Conservation (phyloP, 2,329 filamentous ascomycete species). For the Fusarium sp. region DNA sequence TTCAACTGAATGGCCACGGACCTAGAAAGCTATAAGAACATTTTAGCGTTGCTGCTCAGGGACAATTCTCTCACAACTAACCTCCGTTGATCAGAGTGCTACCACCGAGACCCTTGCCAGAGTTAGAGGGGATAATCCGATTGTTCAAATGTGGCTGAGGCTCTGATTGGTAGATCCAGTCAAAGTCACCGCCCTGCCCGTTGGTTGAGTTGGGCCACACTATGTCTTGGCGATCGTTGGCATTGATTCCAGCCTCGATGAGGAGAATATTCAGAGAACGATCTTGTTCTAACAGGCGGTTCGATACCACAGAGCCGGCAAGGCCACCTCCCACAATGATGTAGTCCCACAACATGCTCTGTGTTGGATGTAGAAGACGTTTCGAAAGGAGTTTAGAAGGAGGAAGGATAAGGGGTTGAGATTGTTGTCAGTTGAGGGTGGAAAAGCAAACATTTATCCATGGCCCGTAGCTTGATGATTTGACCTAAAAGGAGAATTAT, state of each 20-base stretch:
- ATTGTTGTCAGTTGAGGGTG: no score
- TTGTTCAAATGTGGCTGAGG: slow-evolving; percentile 40
- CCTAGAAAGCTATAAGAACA: slow-evolving; percentile 50
- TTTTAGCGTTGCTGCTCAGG: not conserved
- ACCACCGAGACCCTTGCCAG: slow-evolving; percentile 56
- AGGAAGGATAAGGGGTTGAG: no score
- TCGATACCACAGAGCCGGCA: slow-evolving; percentile 49
- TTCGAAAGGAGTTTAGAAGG: no score
- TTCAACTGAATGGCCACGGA: slow-evolving; percentile 56
- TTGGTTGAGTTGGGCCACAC: no score
- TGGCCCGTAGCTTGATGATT: no score
- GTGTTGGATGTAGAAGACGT: not conserved
- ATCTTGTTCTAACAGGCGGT: slow-evolving; percentile 43
- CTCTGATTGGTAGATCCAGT: slow-evolving; percentile 52
- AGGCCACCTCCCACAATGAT: slow-evolving; percentile 50
- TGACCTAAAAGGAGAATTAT: no score
- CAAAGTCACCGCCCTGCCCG: slow-evolving; percentile 43
- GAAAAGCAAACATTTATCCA: no score
- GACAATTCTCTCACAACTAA: not conserved
- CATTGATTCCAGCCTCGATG: slow-evolving; percentile 53
- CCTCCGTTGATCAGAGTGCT: slow-evolving; percentile 55
- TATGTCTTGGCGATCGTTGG: slow-evolving; percentile 31
- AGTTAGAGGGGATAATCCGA: slow-evolving; percentile 42
- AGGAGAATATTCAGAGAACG: slow-evolving; percentile 48
- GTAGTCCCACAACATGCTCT: slow-evolving; percentile 40